Conservation (phyloP, 257 asterid genomes). For the Solanum chmielewskii region DNA sequence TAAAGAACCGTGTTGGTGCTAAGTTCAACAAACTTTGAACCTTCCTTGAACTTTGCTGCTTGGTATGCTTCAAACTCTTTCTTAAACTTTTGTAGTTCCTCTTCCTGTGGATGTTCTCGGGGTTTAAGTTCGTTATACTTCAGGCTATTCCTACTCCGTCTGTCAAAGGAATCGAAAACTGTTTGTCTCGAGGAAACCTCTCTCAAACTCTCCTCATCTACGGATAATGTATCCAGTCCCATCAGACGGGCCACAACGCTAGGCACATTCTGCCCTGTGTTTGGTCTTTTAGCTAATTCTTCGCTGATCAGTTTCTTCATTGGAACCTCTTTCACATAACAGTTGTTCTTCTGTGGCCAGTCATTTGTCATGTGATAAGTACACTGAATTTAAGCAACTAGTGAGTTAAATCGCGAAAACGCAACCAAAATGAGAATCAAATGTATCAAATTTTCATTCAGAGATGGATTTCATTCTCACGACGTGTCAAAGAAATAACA, state of each 20-base stretch:
- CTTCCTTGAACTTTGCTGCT: slow-evolving; percentile 52
- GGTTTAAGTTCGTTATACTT: slow-evolving; percentile 40
- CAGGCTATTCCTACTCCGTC: slow-evolving; percentile 2
- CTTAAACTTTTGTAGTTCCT: slow-evolving; percentile 84
- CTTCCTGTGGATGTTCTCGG: slow-evolving; percentile 96
- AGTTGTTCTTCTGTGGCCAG: slow-evolving; percentile 30
- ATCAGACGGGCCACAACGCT: slow-evolving; percentile 92
- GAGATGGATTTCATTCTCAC: neutral
- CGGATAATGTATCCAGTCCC: slow-evolving; percentile 78
- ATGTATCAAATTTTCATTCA: neutral
- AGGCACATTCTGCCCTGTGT: slow-evolving; percentile 43
- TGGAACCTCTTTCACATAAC: slow-evolving; percentile 44
- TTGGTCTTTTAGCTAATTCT: slow-evolving; percentile 46
- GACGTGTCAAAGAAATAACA: neutral
- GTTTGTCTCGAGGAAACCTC: slow-evolving; percentile 22
- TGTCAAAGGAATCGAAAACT: slow-evolving; percentile 23
- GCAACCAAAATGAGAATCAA: neutral
- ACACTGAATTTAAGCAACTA: slow-evolving; percentile 26
- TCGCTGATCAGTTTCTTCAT: slow-evolving; percentile 59
- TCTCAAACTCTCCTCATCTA: slow-evolving; percentile 27
- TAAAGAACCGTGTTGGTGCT: slow-evolving; percentile 34
- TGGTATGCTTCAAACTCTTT: slow-evolving; percentile 94
- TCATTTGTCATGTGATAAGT: slow-evolving; percentile 28
- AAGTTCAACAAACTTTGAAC: slow-evolving; percentile 34
- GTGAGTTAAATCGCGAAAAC: neutral